phyloP scores from a whole-genome alignment of 345 rosid species.

The Ceriops decandra region DNA sequence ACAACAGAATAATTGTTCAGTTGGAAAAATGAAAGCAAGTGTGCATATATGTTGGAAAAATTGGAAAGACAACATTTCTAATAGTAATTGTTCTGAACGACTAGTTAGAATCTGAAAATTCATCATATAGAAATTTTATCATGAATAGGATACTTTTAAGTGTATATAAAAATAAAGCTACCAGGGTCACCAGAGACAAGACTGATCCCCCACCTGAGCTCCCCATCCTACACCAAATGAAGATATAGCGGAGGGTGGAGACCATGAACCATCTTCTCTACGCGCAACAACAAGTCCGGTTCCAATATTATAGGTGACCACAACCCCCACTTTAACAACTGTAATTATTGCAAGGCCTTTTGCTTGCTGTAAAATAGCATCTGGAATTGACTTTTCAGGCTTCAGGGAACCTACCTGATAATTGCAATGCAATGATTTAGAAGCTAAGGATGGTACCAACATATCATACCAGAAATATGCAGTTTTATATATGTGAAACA shows the following conservation, averaged over 20 bases:
- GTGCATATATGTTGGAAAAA: not conserved
- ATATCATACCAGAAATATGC: no score
- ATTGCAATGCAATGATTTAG: conserved; percentile 13
- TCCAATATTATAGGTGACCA: conserved; percentile 89
- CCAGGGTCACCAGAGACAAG: not conserved
- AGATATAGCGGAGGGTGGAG: conserved; percentile 94
- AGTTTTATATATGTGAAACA: no score
- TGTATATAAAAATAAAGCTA: not conserved
- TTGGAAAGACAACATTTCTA: not conserved
- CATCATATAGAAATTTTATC: not conserved
- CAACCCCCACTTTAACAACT: conserved; percentile 73
- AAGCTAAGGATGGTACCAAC: not conserved
- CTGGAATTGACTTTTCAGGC: conserved; percentile 87
- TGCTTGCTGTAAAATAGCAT: conserved; percentile 66
- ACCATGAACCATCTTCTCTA: conserved; percentile 93
- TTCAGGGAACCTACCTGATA: conserved; percentile 68
- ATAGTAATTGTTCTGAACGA: not conserved
- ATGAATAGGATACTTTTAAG: not conserved
- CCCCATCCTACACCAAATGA: conserved; percentile 97
- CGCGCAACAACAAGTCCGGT: conserved; percentile 88
- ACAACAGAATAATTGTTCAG: not conserved
- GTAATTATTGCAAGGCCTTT: conserved; percentile 93
- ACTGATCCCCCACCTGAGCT: conserved; percentile 63
- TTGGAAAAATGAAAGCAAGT: not conserved
- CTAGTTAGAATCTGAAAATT: not conserved